Evolutionary conservation across 345 rosid species (phyloP).

Genomic region (Bretschneidera sinensis): DNA sequence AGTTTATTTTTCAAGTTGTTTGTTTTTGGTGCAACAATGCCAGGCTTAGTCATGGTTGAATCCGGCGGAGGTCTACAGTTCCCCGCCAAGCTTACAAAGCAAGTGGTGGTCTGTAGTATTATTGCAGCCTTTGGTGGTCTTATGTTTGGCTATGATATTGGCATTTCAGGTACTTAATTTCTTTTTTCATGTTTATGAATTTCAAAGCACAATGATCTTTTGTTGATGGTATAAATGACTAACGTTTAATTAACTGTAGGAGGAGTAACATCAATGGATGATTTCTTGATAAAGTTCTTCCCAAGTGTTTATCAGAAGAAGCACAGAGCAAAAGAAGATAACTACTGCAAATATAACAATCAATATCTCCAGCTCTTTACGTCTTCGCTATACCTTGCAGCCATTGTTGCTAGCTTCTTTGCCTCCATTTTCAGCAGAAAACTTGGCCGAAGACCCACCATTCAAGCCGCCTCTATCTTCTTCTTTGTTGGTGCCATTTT

Average conservation of each 20-base stretch:
- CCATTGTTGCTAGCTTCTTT: slow-evolving; percentile 40
- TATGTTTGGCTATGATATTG: slow-evolving; percentile 63
- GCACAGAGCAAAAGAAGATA: slow-evolving; percentile 53
- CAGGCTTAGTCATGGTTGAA: slow-evolving; percentile 17
- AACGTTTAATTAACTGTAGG: too few species aligned
- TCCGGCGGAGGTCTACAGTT: slow-evolving; percentile 20
- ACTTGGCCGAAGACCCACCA: slow-evolving; percentile 47
- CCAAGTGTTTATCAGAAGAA: slow-evolving; percentile 55
- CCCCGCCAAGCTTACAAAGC: slow-evolving; percentile 38
- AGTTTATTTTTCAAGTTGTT: too few species aligned
- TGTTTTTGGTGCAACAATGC: slow-evolving; percentile 20
- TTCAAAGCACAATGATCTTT: too few species aligned
- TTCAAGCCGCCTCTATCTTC: slow-evolving; percentile 55
- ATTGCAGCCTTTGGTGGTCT: slow-evolving; percentile 57
- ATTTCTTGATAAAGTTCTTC: slow-evolving; percentile 57
- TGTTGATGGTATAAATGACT: too few species aligned
- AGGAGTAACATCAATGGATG: slow-evolving; percentile 80
- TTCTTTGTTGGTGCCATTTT: slow-evolving; percentile 55
- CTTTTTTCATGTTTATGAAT: too few species aligned
- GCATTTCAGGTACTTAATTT: slow-evolving; percentile 38
- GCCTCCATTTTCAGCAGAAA: slow-evolving; percentile 42
- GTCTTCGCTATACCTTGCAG: slow-evolving; percentile 76
- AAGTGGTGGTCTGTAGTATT: slow-evolving; percentile 37
- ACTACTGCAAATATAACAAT: slow-evolving; percentile 71
- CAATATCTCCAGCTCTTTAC: slow-evolving; percentile 62